Evolutionary conservation across 257 asterid species (phyloP), one percentile per base, ranked within the genome.

Genomic region (Solanum corneliomulleri): DNA sequence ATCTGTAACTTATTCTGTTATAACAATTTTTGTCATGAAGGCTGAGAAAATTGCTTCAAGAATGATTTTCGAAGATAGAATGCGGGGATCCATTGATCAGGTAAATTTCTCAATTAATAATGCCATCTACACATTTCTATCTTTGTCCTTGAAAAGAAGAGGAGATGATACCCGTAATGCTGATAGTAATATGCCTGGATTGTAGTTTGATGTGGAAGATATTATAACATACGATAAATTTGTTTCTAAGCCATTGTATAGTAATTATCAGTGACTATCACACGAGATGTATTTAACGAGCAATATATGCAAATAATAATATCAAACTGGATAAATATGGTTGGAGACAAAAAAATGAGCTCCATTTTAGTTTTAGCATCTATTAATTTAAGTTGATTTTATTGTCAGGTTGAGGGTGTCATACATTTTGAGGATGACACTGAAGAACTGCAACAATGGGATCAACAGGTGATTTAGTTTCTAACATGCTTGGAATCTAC

Each of bases 71-170:
- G 99, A 97, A 93, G 99, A 97, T 91, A 93, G 99, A 90, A 97
- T 96, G 99, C 93, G 93, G 87, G 99, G 99, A 74, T 97, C 99
- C 25, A 96, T 97, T 89, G 99, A 97, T 89, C 99, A 97, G 99
- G 99, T 94, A 92, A 39, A 86, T 66, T 42, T 60, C 37, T 76
- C 45, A 49, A 20, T 81, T 20, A 49, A 31, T 81, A 31, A 49
- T 81, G 69, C 69, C 85, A 49, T 49, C 85, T 81, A 52, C 29
- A 33, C 45, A 76, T 76, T 76, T 42, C 64, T 44, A 44, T 77
- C 62, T 75, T 12, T 49, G 85, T 49, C 29, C 68, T 81, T 29
- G 0, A 78, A 45, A 31, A 81, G 85, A 81, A 25, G 12, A 27
- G 64, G 10, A 29, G 33, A 29, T 56, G n/a, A 11, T 20, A 56